Conservation (phyloP, 108 stramenopile genomes). For the Fragilaria crotonensis region DNA sequence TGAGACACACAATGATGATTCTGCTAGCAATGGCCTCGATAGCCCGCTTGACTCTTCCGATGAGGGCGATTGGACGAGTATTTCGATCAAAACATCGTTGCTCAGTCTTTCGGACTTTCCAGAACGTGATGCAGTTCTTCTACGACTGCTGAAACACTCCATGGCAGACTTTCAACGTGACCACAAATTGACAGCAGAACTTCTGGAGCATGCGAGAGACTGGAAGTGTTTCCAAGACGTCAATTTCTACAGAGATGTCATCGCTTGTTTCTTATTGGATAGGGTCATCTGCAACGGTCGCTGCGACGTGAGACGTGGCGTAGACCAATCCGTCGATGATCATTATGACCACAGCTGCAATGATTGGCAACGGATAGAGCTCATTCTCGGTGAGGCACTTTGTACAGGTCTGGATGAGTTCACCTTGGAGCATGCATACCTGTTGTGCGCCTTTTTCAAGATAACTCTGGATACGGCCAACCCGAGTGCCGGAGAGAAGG, state of each 20-base stretch:
- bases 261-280: constrained; percentile 29
- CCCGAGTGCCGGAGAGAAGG: neutral
- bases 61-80: neutral
- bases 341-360: constrained; percentile 7
- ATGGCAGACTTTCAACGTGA: constrained; percentile 45
- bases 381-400: constrained; percentile 30
- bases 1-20: constrained; percentile 17
- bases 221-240: constrained; percentile 22
- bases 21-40: neutral
- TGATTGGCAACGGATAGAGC: constrained; percentile 12
- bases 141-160: constrained; percentile 41
- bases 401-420: constrained; percentile 14
- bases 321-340: constrained; percentile 6
- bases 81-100: neutral
- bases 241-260: constrained; percentile 22
- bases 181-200: constrained; percentile 24
- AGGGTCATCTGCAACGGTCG: constrained; percentile 29
- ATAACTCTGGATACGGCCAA: neutral
- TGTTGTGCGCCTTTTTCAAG: constrained; percentile 30
- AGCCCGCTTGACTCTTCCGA: neutral
- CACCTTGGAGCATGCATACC: constrained; percentile 26
- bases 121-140: constrained; percentile 12
- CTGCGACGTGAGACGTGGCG: constrained; percentile 1
- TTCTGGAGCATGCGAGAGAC: constrained; percentile 22
- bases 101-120: neutral